phyloP scores from a whole-genome alignment of 805 yeast species.

The Kregervanrija pseudodelftensis region DNA sequence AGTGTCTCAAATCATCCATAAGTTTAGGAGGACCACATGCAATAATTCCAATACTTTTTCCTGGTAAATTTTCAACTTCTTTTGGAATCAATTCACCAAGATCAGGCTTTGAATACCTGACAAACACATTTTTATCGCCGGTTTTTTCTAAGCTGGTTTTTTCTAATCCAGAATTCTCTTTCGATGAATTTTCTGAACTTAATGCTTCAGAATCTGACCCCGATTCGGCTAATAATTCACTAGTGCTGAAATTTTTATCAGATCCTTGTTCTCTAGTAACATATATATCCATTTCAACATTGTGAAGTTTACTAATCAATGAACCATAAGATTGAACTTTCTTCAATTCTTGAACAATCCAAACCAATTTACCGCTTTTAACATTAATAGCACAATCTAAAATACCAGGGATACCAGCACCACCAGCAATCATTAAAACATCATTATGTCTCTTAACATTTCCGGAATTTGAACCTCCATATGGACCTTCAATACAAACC shows the following conservation, averaged over 20 bases:
- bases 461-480: conserved; percentile 39
- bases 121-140: conserved; percentile 22
- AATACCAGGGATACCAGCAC: conserved; percentile 60
- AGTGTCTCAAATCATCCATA: conserved; percentile 45
- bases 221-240: background rate
- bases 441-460: conserved; percentile 43
- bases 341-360: conserved; percentile 49
- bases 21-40: conserved; percentile 41
- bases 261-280: conserved; percentile 28
- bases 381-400: conserved; percentile 29
- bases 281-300: conserved; percentile 27
- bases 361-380: conserved; percentile 39
- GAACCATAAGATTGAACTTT: conserved; percentile 37
- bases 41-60: conserved; percentile 34
- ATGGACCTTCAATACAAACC: conserved; percentile 59
- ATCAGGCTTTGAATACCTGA: conserved; percentile 34
- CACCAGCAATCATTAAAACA: conserved; percentile 57
- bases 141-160: conserved; percentile 7
- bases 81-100: conserved; percentile 24
- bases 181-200: conserved; percentile 4
- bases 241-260: background rate
- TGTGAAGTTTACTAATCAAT: conserved; percentile 20
- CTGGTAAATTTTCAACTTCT: conserved; percentile 28
- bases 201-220: background rate
- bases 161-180: conserved; percentile 7